Conservation (phyloP, 1,284 basidiomycete genomes). For the Papiliotrema laurentii region DNA sequence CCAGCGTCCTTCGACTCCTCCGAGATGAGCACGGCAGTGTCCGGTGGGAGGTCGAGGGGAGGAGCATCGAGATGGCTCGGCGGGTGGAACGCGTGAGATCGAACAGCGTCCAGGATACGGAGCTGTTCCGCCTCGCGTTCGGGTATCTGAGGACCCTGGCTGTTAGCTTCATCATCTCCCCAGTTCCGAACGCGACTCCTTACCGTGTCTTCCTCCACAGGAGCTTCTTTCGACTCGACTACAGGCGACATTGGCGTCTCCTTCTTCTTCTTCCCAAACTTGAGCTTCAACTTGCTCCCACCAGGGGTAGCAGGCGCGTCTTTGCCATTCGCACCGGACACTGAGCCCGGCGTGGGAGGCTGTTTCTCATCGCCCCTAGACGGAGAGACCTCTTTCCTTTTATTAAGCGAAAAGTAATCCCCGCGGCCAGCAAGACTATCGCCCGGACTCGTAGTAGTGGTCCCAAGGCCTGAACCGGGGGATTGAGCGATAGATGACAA, state of each 20-base stretch:
- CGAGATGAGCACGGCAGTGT: constrained; percentile 70
- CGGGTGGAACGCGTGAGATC: constrained; percentile 65
- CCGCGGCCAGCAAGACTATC: constrained; percentile 8
- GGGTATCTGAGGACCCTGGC: constrained; percentile 29
- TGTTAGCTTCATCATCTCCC: background rate
- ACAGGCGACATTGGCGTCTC: constrained; percentile 40
- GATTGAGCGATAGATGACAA: constrained; percentile 17
- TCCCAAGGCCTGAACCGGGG: constrained; percentile 6
- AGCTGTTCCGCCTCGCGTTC: constrained; percentile 47
- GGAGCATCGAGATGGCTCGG: constrained; percentile 71
- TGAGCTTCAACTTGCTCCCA: constrained; percentile 68
- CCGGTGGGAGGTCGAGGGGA: constrained; percentile 57
- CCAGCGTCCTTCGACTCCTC: constrained; percentile 69
- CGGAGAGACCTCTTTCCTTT: constrained; percentile 15
- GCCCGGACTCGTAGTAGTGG: constrained; percentile 1
- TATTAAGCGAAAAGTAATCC: constrained; percentile 43
- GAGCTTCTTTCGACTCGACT: constrained; percentile 24
- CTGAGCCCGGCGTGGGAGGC: constrained; percentile 9
- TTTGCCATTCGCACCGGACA: background rate
- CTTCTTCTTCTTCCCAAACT: constrained; percentile 52
- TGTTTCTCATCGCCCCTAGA: constrained; percentile 12
- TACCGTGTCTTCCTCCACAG: constrained; percentile 25
- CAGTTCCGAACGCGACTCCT: background rate
- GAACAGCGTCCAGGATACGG: constrained; percentile 58
- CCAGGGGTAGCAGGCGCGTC: constrained; percentile 45